A percentile compares a stretch with the other conserved stretches of the same genome.
phyloP scores from a whole-genome alignment of 1,139 yeast species.

The Geotrichum aggregatum region DNA sequence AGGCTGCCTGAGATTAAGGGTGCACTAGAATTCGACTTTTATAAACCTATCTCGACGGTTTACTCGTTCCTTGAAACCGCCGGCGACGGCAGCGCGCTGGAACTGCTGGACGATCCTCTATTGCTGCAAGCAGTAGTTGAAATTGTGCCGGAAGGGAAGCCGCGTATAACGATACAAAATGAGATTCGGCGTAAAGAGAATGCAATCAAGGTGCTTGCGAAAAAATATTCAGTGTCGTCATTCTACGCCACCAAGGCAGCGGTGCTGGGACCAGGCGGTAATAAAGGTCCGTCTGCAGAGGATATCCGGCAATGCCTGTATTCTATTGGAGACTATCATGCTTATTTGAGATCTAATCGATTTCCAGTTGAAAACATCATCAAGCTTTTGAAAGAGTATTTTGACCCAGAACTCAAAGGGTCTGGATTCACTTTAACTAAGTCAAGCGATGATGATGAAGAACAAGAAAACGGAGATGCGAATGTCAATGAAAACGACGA shows the following conservation, averaged over 20 bases:
- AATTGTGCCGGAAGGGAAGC: constrained; percentile 53
- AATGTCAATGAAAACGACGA: constrained; percentile 38
- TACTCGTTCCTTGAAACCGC: constrained; percentile 42
- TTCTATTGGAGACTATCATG: constrained; percentile 70
- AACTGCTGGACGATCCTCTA: constrained; percentile 52
- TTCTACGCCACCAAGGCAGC: neutral
- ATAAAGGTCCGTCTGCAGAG: constrained; percentile 41
- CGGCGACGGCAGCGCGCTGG: constrained; percentile 35
- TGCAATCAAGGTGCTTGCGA: constrained; percentile 56
- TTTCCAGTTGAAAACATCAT: constrained; percentile 60
- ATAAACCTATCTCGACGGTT: constrained; percentile 64
- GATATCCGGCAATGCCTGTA: constrained; percentile 62
- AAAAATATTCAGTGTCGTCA: constrained; percentile 38
- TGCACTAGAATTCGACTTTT: constrained; percentile 66
- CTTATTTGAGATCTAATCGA: constrained; percentile 63
- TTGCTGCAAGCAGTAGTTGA: constrained; percentile 61
- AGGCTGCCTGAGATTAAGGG: constrained; percentile 61
- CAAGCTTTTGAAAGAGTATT: constrained; percentile 48
- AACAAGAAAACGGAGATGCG: constrained; percentile 25
- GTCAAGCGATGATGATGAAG: constrained; percentile 36
- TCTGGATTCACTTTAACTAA: neutral
- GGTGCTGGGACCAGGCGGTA: constrained; percentile 6
- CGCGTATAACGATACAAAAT: constrained; percentile 49
- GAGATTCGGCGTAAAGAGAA: constrained; percentile 59
- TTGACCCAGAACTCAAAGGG: too few relatives aligned